Evolutionary conservation across 1,139 yeast species (phyloP), one percentile per base, ranked within the genome.

Genomic region (Torulaspora pretoriensis): DNA sequence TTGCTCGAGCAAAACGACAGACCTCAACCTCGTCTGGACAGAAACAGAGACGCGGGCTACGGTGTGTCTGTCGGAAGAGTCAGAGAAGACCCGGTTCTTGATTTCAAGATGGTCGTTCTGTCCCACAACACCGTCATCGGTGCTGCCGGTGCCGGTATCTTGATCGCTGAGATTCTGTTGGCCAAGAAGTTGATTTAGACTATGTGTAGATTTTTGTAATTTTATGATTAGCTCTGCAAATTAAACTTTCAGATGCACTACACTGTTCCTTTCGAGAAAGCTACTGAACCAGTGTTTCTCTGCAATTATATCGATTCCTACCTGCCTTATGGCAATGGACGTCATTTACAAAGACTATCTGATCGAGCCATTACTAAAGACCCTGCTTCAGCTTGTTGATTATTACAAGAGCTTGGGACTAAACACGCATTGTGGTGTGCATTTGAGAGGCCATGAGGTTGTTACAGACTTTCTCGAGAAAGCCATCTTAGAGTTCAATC

Each of bases 101-200:
- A 94, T 67, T 81, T 80, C 73, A 94, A 92, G 72, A 92, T 92
- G 90, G 96, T 92, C 47, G 94, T 89, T 25, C 74, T 92, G 56
- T 89, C 97, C 22, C 99, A 92, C 70, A 92, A 92, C 74, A 92
- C 99, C 47, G 79, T 92, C 59, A 86, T 92, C 56, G 99, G 99
- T 62, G 99, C 98, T 60, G 99, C 99, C 25, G 99, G 99, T 63
- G 86, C 97, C n/a, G 98, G 98, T 67, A 76, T 92, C 51, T 80
- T 92, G 67, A 92, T 94, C 68, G 98, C 96, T 40, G 99, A 92
- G 71, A 75, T 88, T 49, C 76, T 92, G 59, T 70, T 77, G 51
- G 92, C 92, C 45, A 88, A 84, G 72, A 75, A 79, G 48, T 71
- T 88, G 59, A 77, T 90, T 56, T 89, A 75, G 64, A n/a, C 22